Evolutionary conservation across 495 filamentous ascomycete species (phyloP).

Genomic region (Thermothielavioides terrestris): DNA sequence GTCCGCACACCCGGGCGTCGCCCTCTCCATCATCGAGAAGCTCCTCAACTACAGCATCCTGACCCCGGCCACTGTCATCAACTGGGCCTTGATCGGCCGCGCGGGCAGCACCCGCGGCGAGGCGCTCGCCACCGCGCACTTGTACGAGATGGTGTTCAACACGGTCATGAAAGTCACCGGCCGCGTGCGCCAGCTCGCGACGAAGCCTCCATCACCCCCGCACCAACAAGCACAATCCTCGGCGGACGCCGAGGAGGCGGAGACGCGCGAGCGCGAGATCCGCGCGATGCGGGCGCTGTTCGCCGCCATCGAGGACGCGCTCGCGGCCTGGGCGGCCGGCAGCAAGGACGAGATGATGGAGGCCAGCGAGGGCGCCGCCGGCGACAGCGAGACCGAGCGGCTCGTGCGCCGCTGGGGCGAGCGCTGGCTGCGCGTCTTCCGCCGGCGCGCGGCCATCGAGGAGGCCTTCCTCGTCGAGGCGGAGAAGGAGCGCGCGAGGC

Average conservation of each 20-base stretch:
- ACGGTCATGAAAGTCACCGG: constrained; percentile 90
- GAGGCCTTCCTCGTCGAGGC: constrained; percentile 52
- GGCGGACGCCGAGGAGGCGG: constrained; percentile 14
- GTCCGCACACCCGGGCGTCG: constrained; percentile 84
- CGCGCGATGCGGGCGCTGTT: constrained; percentile 71
- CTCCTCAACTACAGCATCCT: constrained; percentile 96
- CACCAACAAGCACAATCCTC: no score
- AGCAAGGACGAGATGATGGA: constrained; percentile 62
- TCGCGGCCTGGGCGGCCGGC: constrained; percentile 63
- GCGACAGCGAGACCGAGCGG: constrained; percentile 46
- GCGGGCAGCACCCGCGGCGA: constrained; percentile 44
- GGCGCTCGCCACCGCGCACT: constrained; percentile 59
- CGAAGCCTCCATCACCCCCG: constrained; percentile 30
- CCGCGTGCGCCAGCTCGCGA: constrained; percentile 74
- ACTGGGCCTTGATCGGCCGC: constrained; percentile 71
- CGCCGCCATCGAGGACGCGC: constrained; percentile 66
- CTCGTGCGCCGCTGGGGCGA: constrained; percentile 73
- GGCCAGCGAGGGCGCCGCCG: constrained; percentile 40
- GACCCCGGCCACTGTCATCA: constrained; percentile 67
- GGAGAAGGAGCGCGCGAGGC: constrained; percentile 19
- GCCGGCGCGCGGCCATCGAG: constrained; percentile 73
- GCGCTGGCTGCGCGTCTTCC: constrained; percentile 79
- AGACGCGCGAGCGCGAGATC: constrained; percentile 57
- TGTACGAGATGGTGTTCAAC: constrained; percentile 81
- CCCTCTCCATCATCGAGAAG: constrained; percentile 91